Percentiles rank a stretch among this genome's conserved stretches.
phyloP scores from a whole-genome alignment of 2,329 filamentous ascomycete genomes.

The Clarireedia hainanense region DNA sequence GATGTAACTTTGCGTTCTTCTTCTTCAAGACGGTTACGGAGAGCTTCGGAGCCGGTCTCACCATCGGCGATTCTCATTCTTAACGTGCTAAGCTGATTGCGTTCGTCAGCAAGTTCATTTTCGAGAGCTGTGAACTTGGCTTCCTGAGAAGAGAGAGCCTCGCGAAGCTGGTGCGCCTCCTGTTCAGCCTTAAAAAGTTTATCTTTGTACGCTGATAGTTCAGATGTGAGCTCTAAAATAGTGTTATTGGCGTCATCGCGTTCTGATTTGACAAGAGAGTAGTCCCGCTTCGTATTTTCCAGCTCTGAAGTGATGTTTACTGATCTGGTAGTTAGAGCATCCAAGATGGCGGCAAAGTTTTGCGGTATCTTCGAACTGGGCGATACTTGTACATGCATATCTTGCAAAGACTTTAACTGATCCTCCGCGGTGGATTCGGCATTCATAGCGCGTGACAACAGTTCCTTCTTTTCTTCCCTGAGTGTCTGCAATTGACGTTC shows the following conservation, averaged over 20 bases:
- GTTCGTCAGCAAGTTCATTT: constrained; percentile 52
- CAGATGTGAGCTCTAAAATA: constrained; percentile 46
- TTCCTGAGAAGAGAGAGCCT: constrained; percentile 45
- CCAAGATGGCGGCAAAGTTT: constrained; percentile 50
- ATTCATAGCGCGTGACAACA: constrained; percentile 43
- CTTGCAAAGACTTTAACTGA: constrained; percentile 47
- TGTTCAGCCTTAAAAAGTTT: constrained; percentile 45
- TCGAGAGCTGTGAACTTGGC: constrained; percentile 48
- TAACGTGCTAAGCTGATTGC: constrained; percentile 60
- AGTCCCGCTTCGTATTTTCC: constrained; percentile 51
- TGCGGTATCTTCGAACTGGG: constrained; percentile 44
- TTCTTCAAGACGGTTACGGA: constrained; percentile 67
- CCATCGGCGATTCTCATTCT: constrained; percentile 70
- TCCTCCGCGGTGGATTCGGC: constrained; percentile 44
- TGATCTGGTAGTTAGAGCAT: constrained; percentile 50
- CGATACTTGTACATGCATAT: constrained; percentile 51
- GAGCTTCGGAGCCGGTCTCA: constrained; percentile 72
- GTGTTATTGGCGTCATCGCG: constrained; percentile 51
- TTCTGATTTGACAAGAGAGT: constrained; percentile 53
- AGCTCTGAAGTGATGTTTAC: constrained; percentile 53
- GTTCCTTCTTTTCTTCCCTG: constrained; percentile 45
- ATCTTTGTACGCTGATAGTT: constrained; percentile 48
- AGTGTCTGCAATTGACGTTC: constrained; percentile 48
- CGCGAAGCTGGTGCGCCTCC: constrained; percentile 42
- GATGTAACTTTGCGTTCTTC: constrained; percentile 64